Evolutionary conservation across 2,329 filamentous ascomycete species (phyloP).

Genomic region (Microdochium trichocladiopsis): DNA sequence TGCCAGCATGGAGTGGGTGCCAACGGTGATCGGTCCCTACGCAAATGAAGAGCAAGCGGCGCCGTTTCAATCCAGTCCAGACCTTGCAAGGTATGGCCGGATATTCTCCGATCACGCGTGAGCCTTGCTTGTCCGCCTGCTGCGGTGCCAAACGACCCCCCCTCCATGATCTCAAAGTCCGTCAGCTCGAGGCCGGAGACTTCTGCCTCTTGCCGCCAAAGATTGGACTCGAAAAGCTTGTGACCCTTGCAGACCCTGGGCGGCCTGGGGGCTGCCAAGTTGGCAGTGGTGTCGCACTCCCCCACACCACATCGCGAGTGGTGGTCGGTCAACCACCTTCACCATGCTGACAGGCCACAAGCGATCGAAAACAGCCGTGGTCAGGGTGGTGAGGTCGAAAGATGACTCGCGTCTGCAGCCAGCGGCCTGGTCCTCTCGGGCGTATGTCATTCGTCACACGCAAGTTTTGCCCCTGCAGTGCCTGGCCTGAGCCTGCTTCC

Average conservation of each 20-base stretch:
- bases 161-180: no score
- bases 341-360: no score
- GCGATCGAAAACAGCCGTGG: no score
- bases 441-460: no score
- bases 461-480: no score
- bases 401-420: not conserved
- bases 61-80: not conserved
- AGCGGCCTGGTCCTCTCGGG: not conserved
- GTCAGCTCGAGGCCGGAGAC: no score
- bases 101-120: not conserved
- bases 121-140: not conserved
- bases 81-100: not conserved
- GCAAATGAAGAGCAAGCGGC: not conserved
- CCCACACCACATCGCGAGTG: not conserved
- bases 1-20: not conserved
- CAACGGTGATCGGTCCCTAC: not conserved
- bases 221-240: not conserved
- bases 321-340: no score
- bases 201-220: not conserved
- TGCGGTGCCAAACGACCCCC: no score
- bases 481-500: no score
- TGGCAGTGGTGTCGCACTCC: not conserved
- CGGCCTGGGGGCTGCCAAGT: not conserved
- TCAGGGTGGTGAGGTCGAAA: not conserved
- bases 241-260: not conserved